phyloP scores from a whole-genome alignment of 108 stramenopile genomes.

The Nitzschia sp. region DNA sequence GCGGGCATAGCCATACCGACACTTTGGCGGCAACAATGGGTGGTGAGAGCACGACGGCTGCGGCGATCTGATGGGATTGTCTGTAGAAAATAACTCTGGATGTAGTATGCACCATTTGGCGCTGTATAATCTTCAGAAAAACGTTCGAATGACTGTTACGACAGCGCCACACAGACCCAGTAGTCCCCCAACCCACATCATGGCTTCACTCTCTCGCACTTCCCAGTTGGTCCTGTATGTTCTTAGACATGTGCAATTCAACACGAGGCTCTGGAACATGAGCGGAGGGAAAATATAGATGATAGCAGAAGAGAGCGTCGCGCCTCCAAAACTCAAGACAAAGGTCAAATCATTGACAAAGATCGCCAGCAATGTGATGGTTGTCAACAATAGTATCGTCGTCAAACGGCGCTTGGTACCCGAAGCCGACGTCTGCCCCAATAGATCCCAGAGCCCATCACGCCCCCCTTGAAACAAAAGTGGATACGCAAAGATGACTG shows the following conservation, averaged over 20 bases:
- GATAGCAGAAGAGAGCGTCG: slow-evolving; percentile 85
- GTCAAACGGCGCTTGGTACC: slow-evolving; percentile 27
- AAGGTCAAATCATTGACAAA: slow-evolving; percentile 74
- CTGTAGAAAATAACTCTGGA: no score
- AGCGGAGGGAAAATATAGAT: slow-evolving; percentile 91
- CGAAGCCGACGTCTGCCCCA: slow-evolving; percentile 43
- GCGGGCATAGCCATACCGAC: background rate
- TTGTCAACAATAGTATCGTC: slow-evolving; percentile 50
- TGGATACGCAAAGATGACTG: slow-evolving; percentile 90
- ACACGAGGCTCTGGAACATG: slow-evolving; percentile 61
- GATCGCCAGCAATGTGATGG: slow-evolving; percentile 61
- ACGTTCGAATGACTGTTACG: slow-evolving; percentile 19
- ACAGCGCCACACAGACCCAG: slow-evolving; percentile 27
- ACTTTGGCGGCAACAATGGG: no score
- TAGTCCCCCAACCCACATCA: slow-evolving; percentile 30
- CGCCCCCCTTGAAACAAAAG: slow-evolving; percentile 80
- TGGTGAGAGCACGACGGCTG: no score
- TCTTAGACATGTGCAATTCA: slow-evolving; percentile 9
- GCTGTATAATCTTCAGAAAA: no score
- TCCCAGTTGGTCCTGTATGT: slow-evolving; percentile 20
- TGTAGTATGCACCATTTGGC: no score
- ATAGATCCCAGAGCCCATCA: slow-evolving; percentile 74
- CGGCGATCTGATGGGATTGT: no score
- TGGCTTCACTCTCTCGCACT: slow-evolving; percentile 13
- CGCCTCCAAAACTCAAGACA: slow-evolving; percentile 86